Evolutionary conservation across 1,284 basidiomycete genomes (phyloP).

Genomic region (Pyrrhoderma lamaoense): DNA sequence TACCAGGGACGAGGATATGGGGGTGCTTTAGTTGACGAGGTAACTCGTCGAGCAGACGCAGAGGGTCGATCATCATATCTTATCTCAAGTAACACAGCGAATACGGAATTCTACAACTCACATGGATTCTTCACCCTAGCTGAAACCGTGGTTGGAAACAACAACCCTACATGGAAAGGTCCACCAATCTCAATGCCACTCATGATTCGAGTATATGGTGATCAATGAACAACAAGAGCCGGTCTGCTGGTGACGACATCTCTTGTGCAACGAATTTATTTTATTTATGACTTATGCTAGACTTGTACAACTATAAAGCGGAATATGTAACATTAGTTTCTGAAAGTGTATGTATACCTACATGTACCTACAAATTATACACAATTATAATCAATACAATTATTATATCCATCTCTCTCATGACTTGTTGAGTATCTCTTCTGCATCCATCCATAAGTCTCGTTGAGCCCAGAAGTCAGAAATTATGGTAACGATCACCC

Average conservation of each 20-base stretch:
- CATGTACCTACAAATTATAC: background rate
- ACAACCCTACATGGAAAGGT: slow-evolving; percentile 21
- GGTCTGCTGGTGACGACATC: no score
- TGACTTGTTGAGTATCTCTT: slow-evolving; percentile 27
- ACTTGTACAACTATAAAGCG: background rate
- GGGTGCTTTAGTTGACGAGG: slow-evolving; percentile 14
- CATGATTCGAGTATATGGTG: slow-evolving; percentile 13
- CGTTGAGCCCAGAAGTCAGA: slow-evolving; percentile 78
- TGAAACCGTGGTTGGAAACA: slow-evolving; percentile 19
- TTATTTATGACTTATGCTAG: background rate
- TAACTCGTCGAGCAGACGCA: slow-evolving; percentile 19
- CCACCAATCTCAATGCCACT: slow-evolving; percentile 18
- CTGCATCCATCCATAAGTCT: slow-evolving; percentile 80
- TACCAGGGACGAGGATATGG: slow-evolving; percentile 18
- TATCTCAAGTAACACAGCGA: slow-evolving; percentile 20
- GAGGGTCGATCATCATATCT: slow-evolving; percentile 20
- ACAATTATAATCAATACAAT: background rate
- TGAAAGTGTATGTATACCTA: background rate
- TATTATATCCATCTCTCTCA: background rate
- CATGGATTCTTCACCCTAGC: slow-evolving; percentile 21
- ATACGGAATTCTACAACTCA: slow-evolving; percentile 22
- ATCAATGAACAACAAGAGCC: background rate
- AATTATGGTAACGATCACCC: slow-evolving; percentile 75
- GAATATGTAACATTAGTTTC: slow-evolving; percentile 6
- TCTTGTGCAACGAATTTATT: background rate